Conservation (phyloP, 2,329 filamentous ascomycete species). For the Colletotrichum noveboracense region DNA sequence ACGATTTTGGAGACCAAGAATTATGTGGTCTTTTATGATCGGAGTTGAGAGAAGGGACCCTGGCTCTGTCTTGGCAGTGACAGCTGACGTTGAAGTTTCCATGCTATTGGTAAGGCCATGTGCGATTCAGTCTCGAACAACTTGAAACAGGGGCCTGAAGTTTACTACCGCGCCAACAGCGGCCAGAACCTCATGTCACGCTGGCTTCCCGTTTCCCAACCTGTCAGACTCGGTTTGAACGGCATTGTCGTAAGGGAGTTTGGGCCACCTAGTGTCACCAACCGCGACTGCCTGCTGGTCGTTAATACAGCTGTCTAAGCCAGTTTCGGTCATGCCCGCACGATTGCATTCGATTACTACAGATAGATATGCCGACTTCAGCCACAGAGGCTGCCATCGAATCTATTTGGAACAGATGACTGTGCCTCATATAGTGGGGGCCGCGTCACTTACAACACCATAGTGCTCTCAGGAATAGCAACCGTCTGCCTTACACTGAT, state of each 20-base stretch:
- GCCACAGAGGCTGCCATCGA: not conserved
- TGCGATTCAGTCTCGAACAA: not conserved
- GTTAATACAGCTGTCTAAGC: not conserved
- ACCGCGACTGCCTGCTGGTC: not conserved
- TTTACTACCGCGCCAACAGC: not conserved
- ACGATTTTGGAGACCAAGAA: not conserved
- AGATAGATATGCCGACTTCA: not conserved
- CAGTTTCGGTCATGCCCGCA: not conserved
- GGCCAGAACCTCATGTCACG: not conserved
- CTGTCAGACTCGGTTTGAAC: not conserved
- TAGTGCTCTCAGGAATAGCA: not conserved
- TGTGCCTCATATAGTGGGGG: not conserved
- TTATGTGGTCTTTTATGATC: not conserved
- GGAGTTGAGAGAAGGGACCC: not conserved
- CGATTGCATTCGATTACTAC: not conserved
- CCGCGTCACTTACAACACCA: not conserved
- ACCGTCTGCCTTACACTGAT: not conserved
- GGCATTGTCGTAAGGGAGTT: not conserved
- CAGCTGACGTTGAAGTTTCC: not conserved
- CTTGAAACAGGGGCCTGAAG: not conserved
- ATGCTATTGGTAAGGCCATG: not conserved
- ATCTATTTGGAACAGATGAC: slow-evolving; percentile 4
- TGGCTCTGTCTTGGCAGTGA: not conserved
- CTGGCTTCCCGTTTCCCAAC: not conserved
- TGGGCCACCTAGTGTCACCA: not conserved